phyloP scores from a whole-genome alignment of 2,329 filamentous ascomycete genomes.

The Claviceps lovelessii region DNA sequence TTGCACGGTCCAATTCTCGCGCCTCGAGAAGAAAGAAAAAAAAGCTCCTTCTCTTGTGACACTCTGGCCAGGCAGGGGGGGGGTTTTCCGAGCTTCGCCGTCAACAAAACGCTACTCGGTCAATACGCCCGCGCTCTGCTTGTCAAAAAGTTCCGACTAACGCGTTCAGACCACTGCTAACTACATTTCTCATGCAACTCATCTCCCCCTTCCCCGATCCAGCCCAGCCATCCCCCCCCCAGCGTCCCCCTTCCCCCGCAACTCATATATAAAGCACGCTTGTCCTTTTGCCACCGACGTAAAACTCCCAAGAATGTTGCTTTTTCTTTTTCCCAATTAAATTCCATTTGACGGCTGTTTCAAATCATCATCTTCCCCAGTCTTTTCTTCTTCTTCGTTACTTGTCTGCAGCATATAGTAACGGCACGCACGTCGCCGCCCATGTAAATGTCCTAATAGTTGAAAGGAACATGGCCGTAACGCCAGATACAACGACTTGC shows the following conservation, averaged over 20 bases:
- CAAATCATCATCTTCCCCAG: background rate
- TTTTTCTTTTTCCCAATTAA: background rate
- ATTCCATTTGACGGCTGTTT: background rate
- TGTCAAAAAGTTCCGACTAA: background rate
- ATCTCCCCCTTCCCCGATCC: background rate
- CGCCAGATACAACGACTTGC: background rate
- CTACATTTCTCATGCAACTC: background rate
- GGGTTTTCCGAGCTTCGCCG: background rate
- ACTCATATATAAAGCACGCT: slow-evolving; percentile 2
- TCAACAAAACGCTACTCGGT: background rate
- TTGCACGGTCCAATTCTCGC: too few species aligned
- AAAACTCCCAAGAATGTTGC: background rate
- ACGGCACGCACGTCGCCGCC: background rate
- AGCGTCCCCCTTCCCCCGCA: background rate
- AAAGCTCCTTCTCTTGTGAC: too few species aligned
- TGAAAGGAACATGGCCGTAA: background rate
- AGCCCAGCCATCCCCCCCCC: background rate
- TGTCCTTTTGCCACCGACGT: slow-evolving; percentile 1
- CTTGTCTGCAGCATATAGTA: slow-evolving; percentile 4
- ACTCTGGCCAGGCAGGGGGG: background rate
- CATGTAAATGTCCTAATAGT: background rate
- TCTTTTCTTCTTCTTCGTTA: background rate
- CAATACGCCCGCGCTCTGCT: background rate
- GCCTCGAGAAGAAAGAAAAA: too few species aligned
- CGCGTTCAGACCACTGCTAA: background rate